phyloP scores from a whole-genome alignment of 176 grass and related monocot genomes.

The Coix lacrymajobi region DNA sequence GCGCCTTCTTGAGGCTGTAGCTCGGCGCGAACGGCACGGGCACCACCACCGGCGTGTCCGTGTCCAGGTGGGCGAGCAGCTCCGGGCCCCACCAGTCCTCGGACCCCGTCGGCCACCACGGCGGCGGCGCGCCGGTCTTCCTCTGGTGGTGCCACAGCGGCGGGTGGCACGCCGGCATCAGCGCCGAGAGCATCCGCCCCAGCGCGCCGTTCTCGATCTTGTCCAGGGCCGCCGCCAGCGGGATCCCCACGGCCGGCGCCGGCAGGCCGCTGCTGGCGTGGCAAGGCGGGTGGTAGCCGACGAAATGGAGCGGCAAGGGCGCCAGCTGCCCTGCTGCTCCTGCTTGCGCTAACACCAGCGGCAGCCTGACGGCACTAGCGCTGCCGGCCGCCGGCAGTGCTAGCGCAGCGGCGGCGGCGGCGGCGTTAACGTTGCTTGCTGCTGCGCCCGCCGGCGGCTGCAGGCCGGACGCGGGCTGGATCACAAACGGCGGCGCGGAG shows the following conservation, averaged over 20 bases:
- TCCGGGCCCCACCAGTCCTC: neutral
- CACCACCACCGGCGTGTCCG: too few relatives aligned
- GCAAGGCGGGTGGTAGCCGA: neutral
- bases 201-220: neutral
- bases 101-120: conserved; percentile 12
- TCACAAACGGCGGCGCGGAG: neutral
- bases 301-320: neutral
- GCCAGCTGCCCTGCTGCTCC: neutral
- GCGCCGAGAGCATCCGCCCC: neutral
- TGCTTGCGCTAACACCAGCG: neutral
- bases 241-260: too few relatives aligned
- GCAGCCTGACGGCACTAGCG: too few relatives aligned
- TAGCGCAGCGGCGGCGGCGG: neutral
- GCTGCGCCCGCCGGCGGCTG: neutral
- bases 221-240: neutral
- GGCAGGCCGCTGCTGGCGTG: neutral
- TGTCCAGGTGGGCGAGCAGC: neutral
- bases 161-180: neutral
- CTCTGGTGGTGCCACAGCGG: neutral
- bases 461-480: neutral
- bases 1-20: neutral
- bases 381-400: neutral
- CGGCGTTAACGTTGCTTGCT: neutral
- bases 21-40: neutral
- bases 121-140: neutral